Evolutionary conservation across 257 asterid genomes (phyloP), one percentile per base, ranked within the genome.

Genomic region (Phtheirospermum japonicum): DNA sequence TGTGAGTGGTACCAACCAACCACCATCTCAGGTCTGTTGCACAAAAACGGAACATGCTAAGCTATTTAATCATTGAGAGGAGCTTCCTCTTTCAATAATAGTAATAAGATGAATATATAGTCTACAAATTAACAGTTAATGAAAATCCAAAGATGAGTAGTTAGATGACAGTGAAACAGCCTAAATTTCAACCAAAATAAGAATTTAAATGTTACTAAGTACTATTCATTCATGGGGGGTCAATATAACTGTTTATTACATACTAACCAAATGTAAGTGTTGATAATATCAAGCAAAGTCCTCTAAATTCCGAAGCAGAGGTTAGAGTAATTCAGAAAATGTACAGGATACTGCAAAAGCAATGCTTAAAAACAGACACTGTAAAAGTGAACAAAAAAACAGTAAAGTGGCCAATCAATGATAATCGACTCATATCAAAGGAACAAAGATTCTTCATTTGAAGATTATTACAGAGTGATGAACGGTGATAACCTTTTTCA

Each of bases 1-100:
- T 93, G 97, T 17, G 97, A 93, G 71, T 93, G 97, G 70, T 89
- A 93, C 99, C 96, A 93, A 52, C 97, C 99, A 56, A 87, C 97
- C 75, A 93, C 99, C 99, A 93, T 93, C 85, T 93, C 99, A 45
- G 97, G 97, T 67, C 96, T 87, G 89, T 45, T 55, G 75, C 61
- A 69, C 62, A 57, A 11, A 26, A 73, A 67, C 43, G 42, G 45
- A n/a, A 57, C 19, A n/a, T 28, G 34, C 17, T 12, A 13, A 54
- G 2, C 20, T 61, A 2, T 26, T 61, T 9, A 61, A 57, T 45
- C 66, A 75, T 40, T 16, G 70, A 18, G 50, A 59, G 23, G 18
- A 39, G 19, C 19, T 39, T 12, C 33, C 5, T 53, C 23, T 32
- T 31, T 33, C 62, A 64, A 26, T 39, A 18, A 72, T 34, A 10